phyloP scores from a whole-genome alignment of 495 filamentous ascomycete species.

The Terfezia boudieri region DNA sequence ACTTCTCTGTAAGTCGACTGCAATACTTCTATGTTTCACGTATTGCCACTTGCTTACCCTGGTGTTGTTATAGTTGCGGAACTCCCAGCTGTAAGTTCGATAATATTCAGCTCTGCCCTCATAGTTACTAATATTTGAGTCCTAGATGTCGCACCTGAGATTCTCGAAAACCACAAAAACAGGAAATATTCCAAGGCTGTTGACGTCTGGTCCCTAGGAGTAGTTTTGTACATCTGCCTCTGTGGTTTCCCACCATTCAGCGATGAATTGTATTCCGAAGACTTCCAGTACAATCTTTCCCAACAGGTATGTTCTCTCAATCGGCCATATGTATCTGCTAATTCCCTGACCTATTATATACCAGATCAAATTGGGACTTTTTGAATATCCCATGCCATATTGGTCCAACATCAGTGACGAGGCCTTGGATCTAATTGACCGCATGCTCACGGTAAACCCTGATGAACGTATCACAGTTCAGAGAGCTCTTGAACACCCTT shows the following conservation, averaged over 20 bases:
- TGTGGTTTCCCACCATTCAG: conserved; percentile 96
- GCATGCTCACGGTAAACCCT: conserved; percentile 76
- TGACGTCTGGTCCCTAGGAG: conserved; percentile 91
- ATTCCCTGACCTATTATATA: neutral
- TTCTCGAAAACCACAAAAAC: conserved; percentile 51
- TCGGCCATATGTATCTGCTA: neutral
- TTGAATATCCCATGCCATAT: conserved; percentile 92
- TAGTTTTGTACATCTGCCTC: conserved; percentile 96
- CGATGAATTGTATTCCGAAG: conserved; percentile 58
- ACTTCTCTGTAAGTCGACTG: conserved; percentile 49
- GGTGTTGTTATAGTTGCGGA: conserved; percentile 37
- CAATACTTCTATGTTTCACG: neutral
- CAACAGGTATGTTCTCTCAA: conserved; percentile 26
- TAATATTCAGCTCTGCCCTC: no score
- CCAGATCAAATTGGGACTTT: conserved; percentile 68
- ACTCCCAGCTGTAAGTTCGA: conserved; percentile 57
- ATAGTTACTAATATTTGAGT: neutral
- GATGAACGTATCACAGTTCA: conserved; percentile 69
- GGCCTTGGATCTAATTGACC: conserved; percentile 81
- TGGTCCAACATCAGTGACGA: conserved; percentile 87
- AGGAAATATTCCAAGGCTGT: conserved; percentile 87
- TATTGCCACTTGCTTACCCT: conserved; percentile 3
- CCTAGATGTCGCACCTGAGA: conserved; percentile 82
- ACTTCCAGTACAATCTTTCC: conserved; percentile 66
- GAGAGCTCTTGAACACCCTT: conserved; percentile 77